phyloP scores from a whole-genome alignment of 345 rosid species.

The rapeseed (Brassica napus) region Da-Ae NC_063435.1:2347501-2348000 shows the following conservation, averaged over 20 bases:
- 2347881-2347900: slow-evolving; percentile 5
- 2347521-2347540: slow-evolving; percentile 18
- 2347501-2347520: slow-evolving; percentile 21
- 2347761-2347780: not conserved
- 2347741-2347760: not conserved
- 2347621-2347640: slow-evolving; percentile 19
- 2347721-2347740: slow-evolving; percentile 33
- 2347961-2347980: not conserved
- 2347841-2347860: not conserved
- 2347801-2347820: too few relatives aligned
- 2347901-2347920: not conserved
- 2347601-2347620: slow-evolving; percentile 28
- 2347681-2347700: not conserved
- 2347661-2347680: slow-evolving; percentile 24
- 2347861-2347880: slow-evolving; percentile 4
- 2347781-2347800: not conserved
- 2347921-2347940: not conserved
- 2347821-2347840: not conserved
- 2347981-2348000: not conserved
- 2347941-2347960: slow-evolving; percentile 1
- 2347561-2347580: slow-evolving; percentile 25
- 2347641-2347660: slow-evolving; percentile 38
- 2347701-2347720: slow-evolving; percentile 8
- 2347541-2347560: slow-evolving; percentile 32
- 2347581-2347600: slow-evolving; percentile 26